phyloP scores from a whole-genome alignment of 202 grass and related monocot genomes.

The Panicum virgatum region DNA sequence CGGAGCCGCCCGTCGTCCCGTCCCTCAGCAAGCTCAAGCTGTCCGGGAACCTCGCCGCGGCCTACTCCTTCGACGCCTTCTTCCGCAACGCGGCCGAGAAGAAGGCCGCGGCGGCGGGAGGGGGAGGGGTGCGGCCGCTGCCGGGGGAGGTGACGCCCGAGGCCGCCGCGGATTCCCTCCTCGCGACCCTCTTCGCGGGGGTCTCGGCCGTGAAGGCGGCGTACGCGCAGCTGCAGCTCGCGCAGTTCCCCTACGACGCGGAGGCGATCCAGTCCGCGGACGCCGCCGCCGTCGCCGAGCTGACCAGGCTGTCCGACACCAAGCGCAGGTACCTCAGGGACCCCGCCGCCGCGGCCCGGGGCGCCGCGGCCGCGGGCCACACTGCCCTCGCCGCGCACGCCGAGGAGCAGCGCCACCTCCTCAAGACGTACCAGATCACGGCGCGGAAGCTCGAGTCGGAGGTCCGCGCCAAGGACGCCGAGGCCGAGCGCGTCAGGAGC shows the following conservation, averaged over 20 bases:
- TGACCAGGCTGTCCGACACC: constrained; percentile 70
- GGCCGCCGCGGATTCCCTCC: constrained; percentile 52
- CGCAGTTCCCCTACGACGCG: constrained; percentile 78
- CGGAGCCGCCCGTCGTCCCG: constrained; percentile 26
- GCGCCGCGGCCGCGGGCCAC: constrained; percentile 41
- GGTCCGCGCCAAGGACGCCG: constrained; percentile 46
- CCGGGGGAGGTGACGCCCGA: not conserved
- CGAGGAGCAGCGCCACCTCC: constrained; percentile 79
- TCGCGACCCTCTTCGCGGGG: constrained; percentile 70
- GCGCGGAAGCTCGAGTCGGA: constrained; percentile 75
- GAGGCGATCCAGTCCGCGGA: constrained; percentile 80
- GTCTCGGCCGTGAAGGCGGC: constrained; percentile 88
- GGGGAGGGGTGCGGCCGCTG: not conserved
- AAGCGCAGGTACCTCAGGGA: constrained; percentile 73
- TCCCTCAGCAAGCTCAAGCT: constrained; percentile 72
- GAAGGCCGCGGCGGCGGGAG: constrained; percentile 33
- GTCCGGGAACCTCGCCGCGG: constrained; percentile 62
- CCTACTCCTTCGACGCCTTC: constrained; percentile 51
- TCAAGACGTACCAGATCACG: constrained; percentile 92
- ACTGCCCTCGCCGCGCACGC: constrained; percentile 65
- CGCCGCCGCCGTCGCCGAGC: constrained; percentile 63
- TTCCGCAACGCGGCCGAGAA: constrained; percentile 53
- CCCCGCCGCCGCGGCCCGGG: constrained; percentile 38
- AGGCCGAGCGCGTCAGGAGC: constrained; percentile 26
- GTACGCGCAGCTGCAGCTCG: constrained; percentile 90